Conservation (phyloP, 2,329 filamentous ascomycete species). For the Alternaria dauci region DNA sequence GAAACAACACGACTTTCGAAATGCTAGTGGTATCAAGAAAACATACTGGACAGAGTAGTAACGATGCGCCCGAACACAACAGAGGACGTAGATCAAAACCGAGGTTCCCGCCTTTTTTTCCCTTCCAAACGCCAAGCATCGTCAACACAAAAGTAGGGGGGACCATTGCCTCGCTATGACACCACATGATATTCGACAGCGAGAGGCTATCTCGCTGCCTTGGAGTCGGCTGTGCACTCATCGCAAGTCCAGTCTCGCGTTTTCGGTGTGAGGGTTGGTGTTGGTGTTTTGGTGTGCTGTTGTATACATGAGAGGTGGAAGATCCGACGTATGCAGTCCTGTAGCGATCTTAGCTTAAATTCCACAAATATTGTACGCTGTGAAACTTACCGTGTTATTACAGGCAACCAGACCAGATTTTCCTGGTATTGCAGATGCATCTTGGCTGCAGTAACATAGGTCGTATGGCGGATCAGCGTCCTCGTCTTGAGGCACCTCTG, state of each 20-base stretch:
- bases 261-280: not conserved
- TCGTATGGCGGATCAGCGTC: slow-evolving; percentile 19
- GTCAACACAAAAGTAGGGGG: not conserved
- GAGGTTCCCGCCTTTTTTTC: not conserved
- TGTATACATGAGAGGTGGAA: slow-evolving; percentile 34
- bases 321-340: slow-evolving; percentile 33
- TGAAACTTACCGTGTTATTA: slow-evolving; percentile 25
- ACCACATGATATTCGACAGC: not conserved
- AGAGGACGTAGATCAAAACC: not conserved
- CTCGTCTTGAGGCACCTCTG: not conserved
- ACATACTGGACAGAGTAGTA: not conserved
- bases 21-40: slow-evolving; percentile 6
- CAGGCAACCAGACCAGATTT: slow-evolving; percentile 23
- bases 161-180: not conserved
- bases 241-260: slow-evolving; percentile 18
- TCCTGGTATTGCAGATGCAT: slow-evolving; percentile 17
- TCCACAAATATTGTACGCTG: not conserved
- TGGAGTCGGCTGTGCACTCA: slow-evolving; percentile 10
- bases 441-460: slow-evolving; percentile 31
- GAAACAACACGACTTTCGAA: not conserved
- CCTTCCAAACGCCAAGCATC: not conserved
- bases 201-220: not conserved
- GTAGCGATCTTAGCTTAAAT: not conserved
- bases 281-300: slow-evolving; percentile 10
- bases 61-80: not conserved